phyloP scores from a whole-genome alignment of 2,329 filamentous ascomycete genomes.

The Paecilomyces variotii region DNA sequence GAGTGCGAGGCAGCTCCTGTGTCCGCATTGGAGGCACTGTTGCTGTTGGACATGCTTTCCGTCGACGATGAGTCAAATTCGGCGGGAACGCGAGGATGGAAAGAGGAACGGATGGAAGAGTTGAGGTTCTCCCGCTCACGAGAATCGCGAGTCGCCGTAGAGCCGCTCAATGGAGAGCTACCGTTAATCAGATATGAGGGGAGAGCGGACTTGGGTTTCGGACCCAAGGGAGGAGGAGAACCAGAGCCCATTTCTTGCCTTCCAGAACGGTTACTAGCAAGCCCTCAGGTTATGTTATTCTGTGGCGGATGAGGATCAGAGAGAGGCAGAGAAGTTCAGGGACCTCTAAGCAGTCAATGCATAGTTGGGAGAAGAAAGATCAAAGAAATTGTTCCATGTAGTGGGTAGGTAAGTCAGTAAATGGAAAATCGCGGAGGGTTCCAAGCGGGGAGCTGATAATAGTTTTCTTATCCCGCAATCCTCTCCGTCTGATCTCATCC shows the following conservation, averaged over 20 bases:
- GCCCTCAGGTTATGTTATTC: not conserved
- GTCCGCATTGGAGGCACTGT: slow-evolving; percentile 10
- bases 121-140: slow-evolving; percentile 51
- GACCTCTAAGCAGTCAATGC: not conserved
- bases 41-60: slow-evolving; percentile 10
- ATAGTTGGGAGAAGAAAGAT: not conserved
- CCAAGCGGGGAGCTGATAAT: not conserved
- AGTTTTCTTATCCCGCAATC: not conserved
- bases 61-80: slow-evolving; percentile 19
- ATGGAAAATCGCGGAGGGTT: not conserved
- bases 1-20: slow-evolving; percentile 7
- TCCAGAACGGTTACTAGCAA: not conserved
- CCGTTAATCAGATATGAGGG: slow-evolving; percentile 52
- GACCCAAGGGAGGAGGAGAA: slow-evolving; percentile 31
- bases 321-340: not conserved
- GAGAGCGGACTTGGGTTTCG: slow-evolving; percentile 45
- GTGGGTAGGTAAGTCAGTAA: not conserved
- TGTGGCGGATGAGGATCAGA: not conserved
- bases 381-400: not conserved
- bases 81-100: slow-evolving; percentile 32
- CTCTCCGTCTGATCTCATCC: not conserved
- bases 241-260: slow-evolving; percentile 37
- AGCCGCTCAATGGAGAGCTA: slow-evolving; percentile 43
- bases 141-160: slow-evolving; percentile 41
- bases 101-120: slow-evolving; percentile 52